These are phyloP conservation scores for Penicillium digitatum DNA, from an alignment of 2,329 filamentous ascomycete species.

Conservation along the genomic window DNA sequence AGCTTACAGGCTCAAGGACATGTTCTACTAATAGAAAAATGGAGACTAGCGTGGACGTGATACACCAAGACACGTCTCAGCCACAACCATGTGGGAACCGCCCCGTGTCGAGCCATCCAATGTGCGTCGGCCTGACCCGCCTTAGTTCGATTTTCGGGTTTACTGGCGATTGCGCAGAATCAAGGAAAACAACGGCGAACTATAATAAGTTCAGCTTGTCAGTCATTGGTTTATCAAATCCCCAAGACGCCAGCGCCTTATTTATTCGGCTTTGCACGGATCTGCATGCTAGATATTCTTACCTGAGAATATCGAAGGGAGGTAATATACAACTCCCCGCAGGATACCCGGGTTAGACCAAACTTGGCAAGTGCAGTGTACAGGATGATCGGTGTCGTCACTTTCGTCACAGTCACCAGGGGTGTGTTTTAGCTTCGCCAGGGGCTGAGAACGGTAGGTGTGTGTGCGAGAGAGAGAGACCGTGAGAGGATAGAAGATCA, in stretches of 20 bases:
- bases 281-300: not conserved
- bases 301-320: not conserved
- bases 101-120: constrained; percentile 10
- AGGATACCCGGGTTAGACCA: constrained; percentile 3
- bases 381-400: constrained; percentile 4
- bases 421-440: not conserved
- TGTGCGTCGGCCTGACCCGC: constrained; percentile 4
- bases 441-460: not conserved
- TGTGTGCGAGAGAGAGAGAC: not conserved
- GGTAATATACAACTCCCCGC: constrained; percentile 13
- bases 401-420: constrained; percentile 12
- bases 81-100: constrained; percentile 26
- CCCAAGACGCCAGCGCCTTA: not conserved
- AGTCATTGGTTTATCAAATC: constrained; percentile 7
- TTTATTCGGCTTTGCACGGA: not conserved
- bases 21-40: constrained; percentile 27
- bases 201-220: constrained; percentile 3
- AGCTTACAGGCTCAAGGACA: not conserved
- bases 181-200: not conserved
- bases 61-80: constrained; percentile 25
- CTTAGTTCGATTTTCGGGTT: not conserved
- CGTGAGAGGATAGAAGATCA: constrained; percentile 8
- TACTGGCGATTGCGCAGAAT: constrained; percentile 2
- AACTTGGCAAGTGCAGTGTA: not conserved
- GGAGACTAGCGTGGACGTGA: constrained; percentile 23